Evolutionary conservation across 108 stramenopile species (phyloP), one percentile per base, ranked within the genome.

Genomic region (Aureococcus anophagefferens): DNA sequence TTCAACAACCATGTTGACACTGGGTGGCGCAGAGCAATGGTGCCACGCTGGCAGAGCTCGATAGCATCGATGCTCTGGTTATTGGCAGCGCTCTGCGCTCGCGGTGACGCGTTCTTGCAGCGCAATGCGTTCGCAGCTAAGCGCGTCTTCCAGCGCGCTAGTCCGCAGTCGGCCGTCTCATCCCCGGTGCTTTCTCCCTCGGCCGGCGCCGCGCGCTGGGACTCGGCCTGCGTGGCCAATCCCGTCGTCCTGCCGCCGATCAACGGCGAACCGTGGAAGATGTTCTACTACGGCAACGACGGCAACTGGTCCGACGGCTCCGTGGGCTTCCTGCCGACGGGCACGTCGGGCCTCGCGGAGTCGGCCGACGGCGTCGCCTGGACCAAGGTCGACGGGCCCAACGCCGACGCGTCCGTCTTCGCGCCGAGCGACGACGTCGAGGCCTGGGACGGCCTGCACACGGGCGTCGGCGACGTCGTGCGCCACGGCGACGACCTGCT

Each of bases 151-250:
- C n/a, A n/a, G n/a, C n/a, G n/a, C n/a, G n/a, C n/a, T n/a, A n/a
- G n/a, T n/a, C n/a, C n/a, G n/a, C n/a, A n/a, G n/a, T n/a, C n/a
- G n/a, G n/a, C n/a, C n/a, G n/a, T n/a, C n/a, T n/a, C n/a, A n/a
- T n/a, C 40, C 40, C 40, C 40, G 9, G 40, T 44, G 9, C 40
- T 44, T 44, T 44, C 40, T 5, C 40, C 40, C 9, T 44, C 40
- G 40, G 40, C 40, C 9, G 40, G 13, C 40, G 9, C 40, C 9
- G 40, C 5, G 40, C 40, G 40, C 40, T 44, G 40, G 40, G 74
- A 75, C 45, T 34, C 68, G 68, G 74, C 68, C 33, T 75, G 74
- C 36, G 68, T 75, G 16, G 74, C 74, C 35, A 75, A 75, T 70
- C 74, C 74, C n/a, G 74, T 75, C 25, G 68, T 75, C 63, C 68